These are phyloP conservation scores for Tetrahymena malaccensis DNA, from an alignment of 73 alveolate species.

Conservation along the genomic window DNA sequence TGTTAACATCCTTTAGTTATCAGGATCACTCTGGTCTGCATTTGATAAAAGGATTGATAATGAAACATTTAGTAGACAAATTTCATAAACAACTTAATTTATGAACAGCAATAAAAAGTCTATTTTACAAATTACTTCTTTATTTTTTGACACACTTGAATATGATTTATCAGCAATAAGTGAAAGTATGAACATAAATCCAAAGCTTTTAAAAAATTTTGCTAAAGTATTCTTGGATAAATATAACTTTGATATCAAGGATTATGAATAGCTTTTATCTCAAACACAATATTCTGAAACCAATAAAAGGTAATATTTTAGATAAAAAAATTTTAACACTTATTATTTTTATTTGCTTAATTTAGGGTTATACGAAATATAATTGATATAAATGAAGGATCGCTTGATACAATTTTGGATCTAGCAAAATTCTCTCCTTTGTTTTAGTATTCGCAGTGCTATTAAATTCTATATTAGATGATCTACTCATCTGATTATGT, in stretches of 20 bases:
- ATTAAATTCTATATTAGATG: neutral
- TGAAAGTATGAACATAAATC: neutral
- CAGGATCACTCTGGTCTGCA: neutral
- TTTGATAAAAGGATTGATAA: neutral
- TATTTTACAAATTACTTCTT: neutral
- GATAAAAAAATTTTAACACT: no score
- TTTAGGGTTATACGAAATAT: neutral
- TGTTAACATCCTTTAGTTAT: neutral
- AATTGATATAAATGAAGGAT: neutral
- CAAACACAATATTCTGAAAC: neutral
- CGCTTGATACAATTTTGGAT: neutral
- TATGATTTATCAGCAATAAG: neutral
- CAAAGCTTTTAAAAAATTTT: neutral
- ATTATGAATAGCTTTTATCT: neutral
- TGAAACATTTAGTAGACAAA: neutral
- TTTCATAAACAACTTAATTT: neutral
- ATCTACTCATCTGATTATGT: neutral
- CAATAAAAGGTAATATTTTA: neutral
- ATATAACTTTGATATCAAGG: neutral
- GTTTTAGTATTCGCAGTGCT: neutral
- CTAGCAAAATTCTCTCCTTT: neutral
- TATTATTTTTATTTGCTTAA: no score
- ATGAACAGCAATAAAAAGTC: neutral
- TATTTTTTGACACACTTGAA: neutral
- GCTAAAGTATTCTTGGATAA: neutral